A percentile compares a stretch with the other conserved stretches of the same genome.
Evolutionary conservation across 495 filamentous ascomycete genomes (phyloP).

Genomic region (Cladorrhinum samala): DNA sequence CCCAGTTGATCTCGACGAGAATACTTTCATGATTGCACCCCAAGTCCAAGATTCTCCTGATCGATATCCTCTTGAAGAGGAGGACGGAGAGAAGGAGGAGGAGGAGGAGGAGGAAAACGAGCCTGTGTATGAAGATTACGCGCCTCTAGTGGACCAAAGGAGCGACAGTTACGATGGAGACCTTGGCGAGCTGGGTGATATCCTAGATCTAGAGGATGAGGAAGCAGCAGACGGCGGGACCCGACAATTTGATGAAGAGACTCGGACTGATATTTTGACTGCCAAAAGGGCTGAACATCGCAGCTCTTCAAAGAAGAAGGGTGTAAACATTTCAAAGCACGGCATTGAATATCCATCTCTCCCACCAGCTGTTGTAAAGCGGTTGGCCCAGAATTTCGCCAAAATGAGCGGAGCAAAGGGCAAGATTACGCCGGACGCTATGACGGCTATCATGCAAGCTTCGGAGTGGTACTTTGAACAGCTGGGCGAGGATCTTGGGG

Average conservation of each 20-base stretch:
- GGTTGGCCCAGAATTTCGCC: conserved; percentile 65
- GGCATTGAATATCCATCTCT: conserved; percentile 72
- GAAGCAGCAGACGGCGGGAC: conserved; percentile 14
- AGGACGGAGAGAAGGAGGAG: conserved; percentile 11
- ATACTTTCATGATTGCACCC: conserved; percentile 37
- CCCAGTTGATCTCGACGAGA: conserved; percentile 39
- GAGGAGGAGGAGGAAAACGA: conserved; percentile 11
- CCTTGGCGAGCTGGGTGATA: conserved; percentile 9
- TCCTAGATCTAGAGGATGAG: conserved; percentile 17
- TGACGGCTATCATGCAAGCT: conserved; percentile 68
- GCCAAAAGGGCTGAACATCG: conserved; percentile 22
- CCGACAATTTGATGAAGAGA: not conserved
- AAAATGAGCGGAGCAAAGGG: conserved; percentile 55
- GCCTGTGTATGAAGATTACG: conserved; percentile 17
- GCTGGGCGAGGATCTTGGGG: conserved; percentile 66
- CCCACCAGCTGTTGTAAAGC: conserved; percentile 63
- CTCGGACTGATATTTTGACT: not conserved
- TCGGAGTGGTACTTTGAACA: conserved; percentile 89
- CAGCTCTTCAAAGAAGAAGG: conserved; percentile 35
- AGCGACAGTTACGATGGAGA: conserved; percentile 24
- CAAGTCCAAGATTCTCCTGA: conserved; percentile 20
- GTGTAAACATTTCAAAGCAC: conserved; percentile 59
- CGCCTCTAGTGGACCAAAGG: conserved; percentile 14
- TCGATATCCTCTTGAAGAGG: conserved; percentile 6
- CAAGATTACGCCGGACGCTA: conserved; percentile 63